A percentile compares a stretch with the other conserved stretches of the same genome.
phyloP scores from a whole-genome alignment of 2,329 filamentous ascomycete species.

The Fusarium neocosmosporiellum region DNA sequence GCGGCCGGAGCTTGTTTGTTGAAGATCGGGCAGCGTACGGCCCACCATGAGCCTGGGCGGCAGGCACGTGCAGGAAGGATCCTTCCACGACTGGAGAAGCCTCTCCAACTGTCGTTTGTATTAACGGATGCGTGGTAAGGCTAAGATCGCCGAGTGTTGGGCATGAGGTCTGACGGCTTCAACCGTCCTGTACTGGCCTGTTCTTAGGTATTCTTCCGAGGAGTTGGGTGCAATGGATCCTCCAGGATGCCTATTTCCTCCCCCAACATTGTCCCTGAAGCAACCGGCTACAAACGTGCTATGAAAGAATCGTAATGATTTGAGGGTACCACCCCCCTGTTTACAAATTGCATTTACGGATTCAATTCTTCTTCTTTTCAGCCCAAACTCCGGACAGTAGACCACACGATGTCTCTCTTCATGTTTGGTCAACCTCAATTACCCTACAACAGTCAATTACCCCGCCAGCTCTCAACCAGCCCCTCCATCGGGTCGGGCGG shows the following conservation, averaged over 20 bases:
- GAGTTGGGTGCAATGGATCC: neutral
- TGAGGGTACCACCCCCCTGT: neutral
- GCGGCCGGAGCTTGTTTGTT: conserved; percentile 40
- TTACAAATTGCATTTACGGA: neutral
- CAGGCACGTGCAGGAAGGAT: neutral
- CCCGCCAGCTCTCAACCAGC: neutral
- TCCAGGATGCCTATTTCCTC: neutral
- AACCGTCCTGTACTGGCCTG: neutral
- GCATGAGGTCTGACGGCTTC: neutral
- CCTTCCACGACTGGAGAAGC: neutral
- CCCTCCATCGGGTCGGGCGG: conserved; percentile 32
- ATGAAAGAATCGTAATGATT: neutral
- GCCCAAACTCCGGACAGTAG: neutral
- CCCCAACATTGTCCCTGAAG: neutral
- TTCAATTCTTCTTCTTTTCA: neutral
- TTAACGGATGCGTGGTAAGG: neutral
- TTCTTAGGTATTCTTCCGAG: neutral
- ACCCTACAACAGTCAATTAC: neutral
- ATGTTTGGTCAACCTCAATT: neutral
- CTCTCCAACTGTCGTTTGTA: neutral
- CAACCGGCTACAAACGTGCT: neutral
- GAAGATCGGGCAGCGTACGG: neutral
- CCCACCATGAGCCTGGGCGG: neutral
- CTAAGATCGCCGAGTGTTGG: neutral
- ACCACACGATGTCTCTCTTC: neutral